phyloP scores from a whole-genome alignment of 2,329 filamentous ascomycete species.

The Trichoderma oligosporum region DNA sequence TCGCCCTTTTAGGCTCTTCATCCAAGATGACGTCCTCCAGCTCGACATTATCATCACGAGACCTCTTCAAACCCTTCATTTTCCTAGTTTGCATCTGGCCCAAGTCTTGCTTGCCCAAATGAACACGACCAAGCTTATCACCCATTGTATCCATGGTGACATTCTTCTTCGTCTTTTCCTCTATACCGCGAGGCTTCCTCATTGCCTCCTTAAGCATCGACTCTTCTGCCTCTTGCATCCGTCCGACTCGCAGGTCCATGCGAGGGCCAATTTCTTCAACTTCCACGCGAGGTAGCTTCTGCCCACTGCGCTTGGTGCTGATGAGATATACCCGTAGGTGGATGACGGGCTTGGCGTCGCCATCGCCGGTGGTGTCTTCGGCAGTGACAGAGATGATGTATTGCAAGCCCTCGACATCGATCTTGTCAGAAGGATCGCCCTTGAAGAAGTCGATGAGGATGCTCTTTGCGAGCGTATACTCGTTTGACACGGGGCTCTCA shows the following conservation, averaged over 20 bases:
- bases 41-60: constrained; percentile 56
- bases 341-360: constrained; percentile 52
- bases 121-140: constrained; percentile 92
- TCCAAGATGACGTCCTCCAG: constrained; percentile 42
- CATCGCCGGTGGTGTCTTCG: constrained; percentile 53
- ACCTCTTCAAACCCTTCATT: constrained; percentile 97
- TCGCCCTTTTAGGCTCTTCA: constrained; percentile 36
- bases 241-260: constrained; percentile 85
- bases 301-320: constrained; percentile 78
- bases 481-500: constrained; percentile 73
- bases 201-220: constrained; percentile 83
- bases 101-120: constrained; percentile 87
- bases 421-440: constrained; percentile 67
- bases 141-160: constrained; percentile 86
- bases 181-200: constrained; percentile 72
- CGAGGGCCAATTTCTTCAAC: constrained; percentile 93
- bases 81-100: constrained; percentile 87
- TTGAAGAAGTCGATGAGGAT: constrained; percentile 89
- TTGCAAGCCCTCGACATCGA: constrained; percentile 93
- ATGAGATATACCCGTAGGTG: constrained; percentile 81
- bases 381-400: constrained; percentile 82
- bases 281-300: constrained; percentile 84
- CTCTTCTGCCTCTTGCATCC: constrained; percentile 73
- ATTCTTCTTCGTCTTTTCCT: constrained; percentile 92
- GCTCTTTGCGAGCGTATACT: constrained; percentile 82